Evolutionary conservation across 805 yeast genomes (phyloP), one percentile per base, ranked within the genome.

Genomic region (Yamadazyma philogaea): DNA sequence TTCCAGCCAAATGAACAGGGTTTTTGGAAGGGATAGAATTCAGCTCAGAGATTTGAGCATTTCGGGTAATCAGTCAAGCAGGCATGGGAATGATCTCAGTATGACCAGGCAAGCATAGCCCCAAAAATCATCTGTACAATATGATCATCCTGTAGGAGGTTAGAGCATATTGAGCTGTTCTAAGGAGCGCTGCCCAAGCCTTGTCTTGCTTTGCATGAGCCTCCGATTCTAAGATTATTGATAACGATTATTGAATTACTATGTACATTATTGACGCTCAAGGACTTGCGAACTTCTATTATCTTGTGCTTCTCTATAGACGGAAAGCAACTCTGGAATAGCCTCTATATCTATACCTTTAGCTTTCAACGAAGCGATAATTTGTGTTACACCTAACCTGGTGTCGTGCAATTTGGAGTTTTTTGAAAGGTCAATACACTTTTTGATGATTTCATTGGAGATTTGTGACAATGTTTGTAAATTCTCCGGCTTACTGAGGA

Each of bases 391-490:
- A 8, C 19, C 18, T 16, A 34, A n/a, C n/a, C 17, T 34, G 17
- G 30, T 34, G 10, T 24, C 12, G 10, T 24, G 28, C 10, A n/a
- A 24, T 7, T 33, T 12, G 24, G 22, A n/a, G 6, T 11, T 18
- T 33, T 17, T n/a, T 2, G 37, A 34, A 14, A 37, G 6, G 8
- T 42, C 39, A 18, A 41, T 19, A 19, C 64, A 48, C 37, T 48
- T 55, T 5, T 42, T 34, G 6, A 61, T 38, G n/a, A 67, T 40
- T 6, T 47, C 51, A 3, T 34, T 20, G 17, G 56, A 57, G 31
- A 48, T 40, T 18, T 54, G 47, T 3, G 30, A 30, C 18, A 46
- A 22, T 3, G 44, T 37, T 12, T 30, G 7, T 14, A 17, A 30
- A 30, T 45, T 44, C 7, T 8, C 20, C 16, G 39, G 28, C 7